These are phyloP conservation scores for Gaeumannomyces sp. DNA, from an alignment of 2,329 filamentous ascomycete species.

Conservation along the genomic window DNA sequence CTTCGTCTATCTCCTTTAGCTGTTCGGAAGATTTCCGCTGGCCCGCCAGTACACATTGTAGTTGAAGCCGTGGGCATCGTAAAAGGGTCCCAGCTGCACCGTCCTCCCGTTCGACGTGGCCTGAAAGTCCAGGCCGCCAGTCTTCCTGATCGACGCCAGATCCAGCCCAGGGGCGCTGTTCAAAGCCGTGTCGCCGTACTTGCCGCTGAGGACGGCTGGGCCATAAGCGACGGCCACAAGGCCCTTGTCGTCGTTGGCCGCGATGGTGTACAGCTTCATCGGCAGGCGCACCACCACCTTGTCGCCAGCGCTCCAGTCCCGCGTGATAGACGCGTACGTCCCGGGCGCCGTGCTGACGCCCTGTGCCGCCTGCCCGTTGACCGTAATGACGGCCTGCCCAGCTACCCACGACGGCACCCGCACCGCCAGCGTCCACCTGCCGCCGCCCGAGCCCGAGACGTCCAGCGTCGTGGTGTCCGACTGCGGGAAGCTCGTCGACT, in stretches of 20 bases:
- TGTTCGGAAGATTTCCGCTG: background rate
- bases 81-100: conserved; percentile 31
- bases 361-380: conserved; percentile 32
- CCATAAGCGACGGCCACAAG: conserved; percentile 42
- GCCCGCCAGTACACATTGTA: conserved; percentile 35
- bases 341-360: conserved; percentile 26
- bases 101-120: conserved; percentile 24
- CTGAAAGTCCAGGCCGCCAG: conserved; percentile 24
- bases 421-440: conserved; percentile 30
- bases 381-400: conserved; percentile 27
- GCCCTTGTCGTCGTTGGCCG: conserved; percentile 39
- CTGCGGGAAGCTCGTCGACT: conserved; percentile 37
- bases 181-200: conserved; percentile 31
- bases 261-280: conserved; percentile 35
- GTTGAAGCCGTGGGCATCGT: conserved; percentile 34
- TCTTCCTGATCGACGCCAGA: conserved; percentile 23
- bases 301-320: conserved; percentile 38
- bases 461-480: conserved; percentile 32
- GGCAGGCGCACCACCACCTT: conserved; percentile 36
- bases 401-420: conserved; percentile 41
- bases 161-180: conserved; percentile 22
- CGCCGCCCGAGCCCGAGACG: conserved; percentile 27
- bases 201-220: conserved; percentile 36
- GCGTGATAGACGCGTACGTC: conserved; percentile 33
- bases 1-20: background rate